Evolutionary conservation across 495 filamentous ascomycete species (phyloP), one percentile per base, ranked within the genome.

Genomic region (Aspergillus coremiiformis): DNA sequence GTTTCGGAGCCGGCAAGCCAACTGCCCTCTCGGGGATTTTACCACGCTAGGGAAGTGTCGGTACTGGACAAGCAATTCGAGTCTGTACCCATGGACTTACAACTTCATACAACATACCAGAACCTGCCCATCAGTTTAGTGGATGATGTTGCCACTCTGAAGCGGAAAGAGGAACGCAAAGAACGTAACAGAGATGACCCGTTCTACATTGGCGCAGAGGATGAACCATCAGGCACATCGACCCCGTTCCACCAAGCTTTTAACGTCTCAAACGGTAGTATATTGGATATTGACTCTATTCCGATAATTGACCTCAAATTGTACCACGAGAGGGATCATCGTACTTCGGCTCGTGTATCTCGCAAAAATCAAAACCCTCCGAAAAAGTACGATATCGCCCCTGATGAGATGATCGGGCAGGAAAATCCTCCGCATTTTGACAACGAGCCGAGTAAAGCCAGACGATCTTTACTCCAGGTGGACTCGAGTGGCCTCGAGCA

Each of bases 301-400:
- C 93, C 93, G 1, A 92, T 97, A 54, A 89, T 98, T 78, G 83
- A 94, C 57, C 79, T 98, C 21, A 82, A 91, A 59, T 73, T 95
- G 21, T 81, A 80, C 2, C 78, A 77, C 45, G 64, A 32, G 33
- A 48, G 26, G 41, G 69, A 14, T 56, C 62, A 44, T 45, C 56
- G 41, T 52, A 49, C 44, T 54, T 39, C 47, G 26, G 9, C 44
- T 51, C 17, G 27, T 51, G 15, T 26, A 1, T 27, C 53, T 41
- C 45, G 54, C 27, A 58, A 58, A 35, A 54, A 53, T 33, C 57
- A 23, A 42, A 64, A 49, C 21, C 56, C 64, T 63, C 21, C 71
- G 59, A 52, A 76, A 47, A 77, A 72, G 54, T 73, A 85, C 52
- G 69, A 83, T n/a, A 73, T 88, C 24, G 77, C 79, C 4, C 69